A percentile compares a stretch with the other conserved stretches of the same genome.
phyloP scores from a whole-genome alignment of 1,139 yeast species.

The Zhuliangozyma parablackwelliae region DNA sequence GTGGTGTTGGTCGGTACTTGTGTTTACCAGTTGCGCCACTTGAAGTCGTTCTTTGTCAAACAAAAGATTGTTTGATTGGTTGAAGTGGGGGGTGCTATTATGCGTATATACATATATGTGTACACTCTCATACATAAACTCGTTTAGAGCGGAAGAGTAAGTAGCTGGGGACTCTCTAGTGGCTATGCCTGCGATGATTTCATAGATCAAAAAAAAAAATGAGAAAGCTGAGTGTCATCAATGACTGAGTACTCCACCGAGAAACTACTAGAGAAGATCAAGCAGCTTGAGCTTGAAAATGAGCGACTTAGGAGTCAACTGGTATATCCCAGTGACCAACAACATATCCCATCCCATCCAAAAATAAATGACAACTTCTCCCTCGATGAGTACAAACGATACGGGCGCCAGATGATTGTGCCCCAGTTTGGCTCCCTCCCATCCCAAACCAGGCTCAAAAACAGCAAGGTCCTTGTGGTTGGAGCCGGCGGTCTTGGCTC shows the following conservation, averaged over 20 bases:
- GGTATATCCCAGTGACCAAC: no score
- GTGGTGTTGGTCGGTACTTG: conserved; percentile 46
- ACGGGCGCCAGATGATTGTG: conserved; percentile 95
- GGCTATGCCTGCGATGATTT: no score
- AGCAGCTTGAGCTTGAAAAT: conserved; percentile 23
- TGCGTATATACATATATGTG: no score
- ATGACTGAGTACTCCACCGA: conserved; percentile 11
- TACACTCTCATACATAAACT: no score
- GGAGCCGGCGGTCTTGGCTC: conserved; percentile 99
- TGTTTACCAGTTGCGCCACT: conserved; percentile 46
- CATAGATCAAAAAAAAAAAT: not conserved
- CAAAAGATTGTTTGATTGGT: conserved; percentile 37
- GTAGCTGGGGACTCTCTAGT: no score
- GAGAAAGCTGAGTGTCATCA: not conserved
- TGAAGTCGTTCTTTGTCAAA: conserved; percentile 49
- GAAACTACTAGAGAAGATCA: conserved; percentile 18
- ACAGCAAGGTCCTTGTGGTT: conserved; percentile 62
- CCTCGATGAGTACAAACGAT: conserved; percentile 69
- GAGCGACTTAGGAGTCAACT: conserved; percentile 10
- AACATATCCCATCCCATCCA: no score
- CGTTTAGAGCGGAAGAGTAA: no score
- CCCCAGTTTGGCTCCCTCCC: conserved; percentile 59
- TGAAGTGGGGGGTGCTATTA: no score
- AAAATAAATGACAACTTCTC: conserved; percentile 15
- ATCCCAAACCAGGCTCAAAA: conserved; percentile 57